Percentiles rank a stretch among this genome's conserved stretches.
Conservation (phyloP, 2,329 filamentous ascomycete genomes). For the Biscogniauxia marginata region DNA sequence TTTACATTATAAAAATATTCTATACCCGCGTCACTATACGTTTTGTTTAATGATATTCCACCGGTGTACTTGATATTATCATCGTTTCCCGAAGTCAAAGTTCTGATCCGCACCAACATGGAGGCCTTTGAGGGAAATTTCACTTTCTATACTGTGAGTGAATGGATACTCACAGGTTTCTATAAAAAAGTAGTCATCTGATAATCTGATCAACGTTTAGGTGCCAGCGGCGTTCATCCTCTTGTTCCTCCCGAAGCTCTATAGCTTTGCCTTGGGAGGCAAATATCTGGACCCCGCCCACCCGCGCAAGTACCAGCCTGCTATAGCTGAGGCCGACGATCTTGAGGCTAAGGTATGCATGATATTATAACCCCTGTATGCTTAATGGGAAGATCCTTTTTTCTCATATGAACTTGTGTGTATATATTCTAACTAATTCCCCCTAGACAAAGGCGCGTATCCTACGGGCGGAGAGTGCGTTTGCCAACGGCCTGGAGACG, state of each 20-base stretch:
- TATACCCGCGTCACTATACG: too few species aligned
- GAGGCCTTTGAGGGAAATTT: neutral
- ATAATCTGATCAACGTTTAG: too few species aligned
- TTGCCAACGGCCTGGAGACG: slow-evolving; percentile 19
- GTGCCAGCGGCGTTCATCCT: slow-evolving; percentile 16
- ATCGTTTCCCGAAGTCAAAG: neutral
- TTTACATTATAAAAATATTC: too few species aligned
- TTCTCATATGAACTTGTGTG: too few species aligned
- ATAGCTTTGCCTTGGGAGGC: slow-evolving; percentile 12
- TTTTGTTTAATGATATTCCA: too few species aligned
- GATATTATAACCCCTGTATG: neutral
- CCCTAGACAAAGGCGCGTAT: slow-evolving; percentile 13
- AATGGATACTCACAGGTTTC: neutral
- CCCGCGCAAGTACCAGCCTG: slow-evolving; percentile 12
- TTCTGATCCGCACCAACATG: neutral
- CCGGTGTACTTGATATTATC: too few species aligned
- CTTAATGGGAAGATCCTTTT: too few species aligned
- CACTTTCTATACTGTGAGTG: neutral
- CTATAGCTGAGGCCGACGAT: slow-evolving; percentile 13
- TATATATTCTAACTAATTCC: neutral
- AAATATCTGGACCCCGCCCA: slow-evolving; percentile 13
- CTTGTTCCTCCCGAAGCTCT: slow-evolving; percentile 15
- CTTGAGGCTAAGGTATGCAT: slow-evolving; percentile 8
- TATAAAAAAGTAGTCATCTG: too few species aligned
- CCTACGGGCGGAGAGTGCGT: slow-evolving; percentile 15